Evolutionary conservation across 768 basidiomycete genomes (phyloP).

Genomic region (Ramaria sp.): DNA sequence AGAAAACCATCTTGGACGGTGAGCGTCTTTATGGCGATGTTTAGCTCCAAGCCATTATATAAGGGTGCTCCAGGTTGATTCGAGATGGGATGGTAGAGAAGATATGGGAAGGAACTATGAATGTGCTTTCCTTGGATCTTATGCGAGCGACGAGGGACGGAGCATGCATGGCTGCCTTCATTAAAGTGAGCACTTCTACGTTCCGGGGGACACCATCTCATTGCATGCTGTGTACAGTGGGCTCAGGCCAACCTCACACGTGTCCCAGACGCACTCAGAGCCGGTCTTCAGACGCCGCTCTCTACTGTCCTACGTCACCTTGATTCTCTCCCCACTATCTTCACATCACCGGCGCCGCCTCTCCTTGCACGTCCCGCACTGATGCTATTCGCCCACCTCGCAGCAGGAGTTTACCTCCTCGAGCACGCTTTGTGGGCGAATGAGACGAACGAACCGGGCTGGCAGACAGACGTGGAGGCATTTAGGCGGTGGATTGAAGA

Average conservation of each 20-base stretch:
- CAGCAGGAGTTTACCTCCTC: constrained; percentile 46
- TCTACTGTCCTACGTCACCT: no score
- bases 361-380: constrained; percentile 48
- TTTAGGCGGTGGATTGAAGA: constrained; percentile 17
- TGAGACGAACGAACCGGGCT: not conserved
- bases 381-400: constrained; percentile 43
- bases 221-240: constrained; percentile 42
- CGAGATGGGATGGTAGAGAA: constrained; percentile 66
- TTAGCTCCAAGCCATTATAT: not conserved
- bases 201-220: not conserved
- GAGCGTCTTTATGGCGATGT: constrained; percentile 12
- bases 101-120: constrained; percentile 68
- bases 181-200: constrained; percentile 29
- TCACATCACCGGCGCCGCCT: constrained; percentile 24
- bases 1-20: constrained; percentile 61
- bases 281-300: no score
- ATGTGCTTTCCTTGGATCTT: constrained; percentile 58
- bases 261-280: no score
- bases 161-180: constrained; percentile 34
- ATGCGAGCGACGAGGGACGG: constrained; percentile 42
- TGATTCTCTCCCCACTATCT: no score
- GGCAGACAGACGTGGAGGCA: constrained; percentile 11
- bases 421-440: constrained; percentile 61
- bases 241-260: constrained; percentile 31
- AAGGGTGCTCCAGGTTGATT: constrained; percentile 31